Conservation (phyloP, 306 rosid species). For the Senna tora region DNA sequence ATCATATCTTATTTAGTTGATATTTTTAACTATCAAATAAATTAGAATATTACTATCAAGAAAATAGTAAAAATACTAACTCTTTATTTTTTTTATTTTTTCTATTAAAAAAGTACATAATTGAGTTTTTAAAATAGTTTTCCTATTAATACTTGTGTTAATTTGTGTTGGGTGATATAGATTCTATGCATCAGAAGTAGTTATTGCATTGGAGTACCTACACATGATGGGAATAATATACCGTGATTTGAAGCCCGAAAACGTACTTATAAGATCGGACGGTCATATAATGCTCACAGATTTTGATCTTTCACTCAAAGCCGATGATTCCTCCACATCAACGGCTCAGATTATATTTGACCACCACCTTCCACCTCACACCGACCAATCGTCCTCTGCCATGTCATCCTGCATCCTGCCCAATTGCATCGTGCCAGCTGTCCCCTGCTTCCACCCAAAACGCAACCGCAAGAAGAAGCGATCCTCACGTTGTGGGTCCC, state of each 20-base stretch:
- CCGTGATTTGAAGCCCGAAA: slow-evolving; percentile 68
- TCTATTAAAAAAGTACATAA: too few relatives aligned
- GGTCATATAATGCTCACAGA: slow-evolving; percentile 73
- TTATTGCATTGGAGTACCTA: slow-evolving; percentile 57
- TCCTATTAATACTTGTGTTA: neutral
- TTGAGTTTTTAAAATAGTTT: too few relatives aligned
- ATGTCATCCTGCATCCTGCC: slow-evolving; percentile 73
- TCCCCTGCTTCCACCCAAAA: slow-evolving; percentile 64
- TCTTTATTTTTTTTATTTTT: too few relatives aligned
- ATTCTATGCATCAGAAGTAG: slow-evolving; percentile 59
- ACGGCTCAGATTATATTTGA: slow-evolving; percentile 51
- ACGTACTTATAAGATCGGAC: slow-evolving; percentile 53
- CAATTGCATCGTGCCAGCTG: slow-evolving; percentile 64
- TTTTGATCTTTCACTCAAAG: slow-evolving; percentile 70
- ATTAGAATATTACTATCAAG: too few relatives aligned
- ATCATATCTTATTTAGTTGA: too few relatives aligned
- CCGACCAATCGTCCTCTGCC: slow-evolving; percentile 48
- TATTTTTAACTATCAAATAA: too few relatives aligned
- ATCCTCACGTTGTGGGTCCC: slow-evolving; percentile 35
- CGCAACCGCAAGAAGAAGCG: slow-evolving; percentile 57
- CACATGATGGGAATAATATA: slow-evolving; percentile 65
- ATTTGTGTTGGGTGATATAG: slow-evolving; percentile 27
- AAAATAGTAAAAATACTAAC: too few relatives aligned
- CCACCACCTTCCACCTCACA: slow-evolving; percentile 31
- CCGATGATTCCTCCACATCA: slow-evolving; percentile 48